Percentiles rank a stretch among this genome's conserved stretches.
Evolutionary conservation across 192 early-diverging fungal species (phyloP).

Genomic region (Pilaira anomala): DNA sequence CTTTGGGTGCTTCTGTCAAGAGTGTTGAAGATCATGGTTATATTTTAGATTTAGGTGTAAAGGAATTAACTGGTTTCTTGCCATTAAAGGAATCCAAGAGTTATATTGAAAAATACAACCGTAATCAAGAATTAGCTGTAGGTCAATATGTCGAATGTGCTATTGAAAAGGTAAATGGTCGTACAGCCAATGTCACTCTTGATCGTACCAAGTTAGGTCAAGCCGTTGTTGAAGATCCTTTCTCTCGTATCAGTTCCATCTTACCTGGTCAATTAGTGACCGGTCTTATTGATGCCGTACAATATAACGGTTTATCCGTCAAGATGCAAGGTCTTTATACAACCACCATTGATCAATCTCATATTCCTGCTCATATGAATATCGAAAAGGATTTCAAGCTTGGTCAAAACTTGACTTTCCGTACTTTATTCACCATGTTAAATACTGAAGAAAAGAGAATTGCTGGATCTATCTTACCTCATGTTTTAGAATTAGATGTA

Average conservation of each 20-base stretch:
- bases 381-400: conserved; percentile 54
- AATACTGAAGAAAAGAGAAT: conserved; percentile 61
- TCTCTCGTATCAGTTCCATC: conserved; percentile 71
- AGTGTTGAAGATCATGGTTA: conserved; percentile 95
- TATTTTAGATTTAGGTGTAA: conserved; percentile 73
- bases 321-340: conserved; percentile 85
- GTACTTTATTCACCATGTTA: conserved; percentile 75
- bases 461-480: conserved; percentile 52
- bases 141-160: conserved; percentile 75
- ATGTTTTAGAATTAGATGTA: conserved; percentile 49
- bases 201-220: conserved; percentile 58
- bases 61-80: conserved; percentile 68
- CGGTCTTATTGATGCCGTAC: conserved; percentile 59
- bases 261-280: conserved; percentile 75
- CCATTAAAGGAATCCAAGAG: conserved; percentile 62
- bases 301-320: conserved; percentile 63
- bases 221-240: conserved; percentile 44
- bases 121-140: conserved; percentile 55
- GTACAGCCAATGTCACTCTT: conserved; percentile 65
- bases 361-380: conserved; percentile 48
- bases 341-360: conserved; percentile 63
- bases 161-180: conserved; percentile 58
- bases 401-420: conserved; percentile 60
- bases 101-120: conserved; percentile 61
- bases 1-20: conserved; percentile 65